phyloP scores from a whole-genome alignment of 257 asterid species.

The Solanum commersonii region DNA sequence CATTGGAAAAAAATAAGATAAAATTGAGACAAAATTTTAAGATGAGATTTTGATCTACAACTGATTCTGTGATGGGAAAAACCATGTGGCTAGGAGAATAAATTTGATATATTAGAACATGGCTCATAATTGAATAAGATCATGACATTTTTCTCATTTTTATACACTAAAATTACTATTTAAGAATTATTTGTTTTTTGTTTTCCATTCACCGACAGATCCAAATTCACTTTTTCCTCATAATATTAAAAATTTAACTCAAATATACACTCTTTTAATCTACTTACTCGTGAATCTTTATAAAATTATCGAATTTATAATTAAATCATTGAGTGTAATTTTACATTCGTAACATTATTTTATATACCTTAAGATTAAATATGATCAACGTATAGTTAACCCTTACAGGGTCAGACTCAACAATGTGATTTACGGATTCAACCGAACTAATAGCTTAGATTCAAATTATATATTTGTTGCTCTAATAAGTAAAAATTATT shows the following conservation, averaged over 20 bases:
- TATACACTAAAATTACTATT: not conserved
- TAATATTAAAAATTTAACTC: not conserved
- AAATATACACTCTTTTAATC: not conserved
- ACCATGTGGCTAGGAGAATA: conserved; percentile 16
- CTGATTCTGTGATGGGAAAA: conserved; percentile 8
- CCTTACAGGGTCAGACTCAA: not conserved
- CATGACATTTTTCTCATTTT: conserved; percentile 8
- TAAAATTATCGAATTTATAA: no score
- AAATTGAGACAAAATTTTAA: not conserved
- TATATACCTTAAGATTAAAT: not conserved
- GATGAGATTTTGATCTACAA: conserved; percentile 8
- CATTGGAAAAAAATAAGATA: not conserved
- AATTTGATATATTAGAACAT: conserved; percentile 11
- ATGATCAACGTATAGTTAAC: not conserved
- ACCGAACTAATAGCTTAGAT: not conserved
- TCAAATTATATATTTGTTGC: not conserved
- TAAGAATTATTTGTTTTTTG: not conserved
- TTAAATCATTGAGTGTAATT: no score
- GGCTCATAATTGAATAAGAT: conserved; percentile 23
- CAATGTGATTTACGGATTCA: not conserved
- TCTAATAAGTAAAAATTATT: not conserved
- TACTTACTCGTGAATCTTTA: not conserved
- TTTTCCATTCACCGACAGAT: not conserved
- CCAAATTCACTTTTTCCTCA: not conserved
- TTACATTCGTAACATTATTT: not conserved